Conservation (phyloP, 495 filamentous ascomycete genomes). For the Penicillium ochrochloron region DNA sequence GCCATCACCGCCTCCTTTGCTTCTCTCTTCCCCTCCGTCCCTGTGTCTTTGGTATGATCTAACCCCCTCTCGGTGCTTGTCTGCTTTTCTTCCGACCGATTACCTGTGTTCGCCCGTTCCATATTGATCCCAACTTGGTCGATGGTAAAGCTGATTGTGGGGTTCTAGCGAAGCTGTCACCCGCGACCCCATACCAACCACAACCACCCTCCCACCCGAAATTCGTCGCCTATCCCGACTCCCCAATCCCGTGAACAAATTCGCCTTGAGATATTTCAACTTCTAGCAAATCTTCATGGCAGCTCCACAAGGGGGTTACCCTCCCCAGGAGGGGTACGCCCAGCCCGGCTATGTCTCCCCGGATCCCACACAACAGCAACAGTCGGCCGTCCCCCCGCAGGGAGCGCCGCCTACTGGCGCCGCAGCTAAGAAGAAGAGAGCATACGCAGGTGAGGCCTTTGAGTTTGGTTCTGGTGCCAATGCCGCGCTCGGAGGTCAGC, state of each 20-base stretch:
- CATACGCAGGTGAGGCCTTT: conserved; percentile 92
- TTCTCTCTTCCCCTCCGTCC: conserved; percentile 18
- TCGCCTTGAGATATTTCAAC: conserved; percentile 14
- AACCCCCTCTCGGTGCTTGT: background rate
- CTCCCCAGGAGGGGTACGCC: conserved; percentile 56
- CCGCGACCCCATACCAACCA: conserved; percentile 31
- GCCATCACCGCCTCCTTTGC: conserved; percentile 37
- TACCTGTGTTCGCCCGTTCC: conserved; percentile 7
- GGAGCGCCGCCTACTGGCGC: conserved; percentile 39
- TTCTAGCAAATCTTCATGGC: conserved; percentile 47
- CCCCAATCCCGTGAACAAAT: conserved; percentile 11
- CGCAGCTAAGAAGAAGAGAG: conserved; percentile 81
- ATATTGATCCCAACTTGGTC: conserved; percentile 2
- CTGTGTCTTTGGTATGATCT: conserved; percentile 17
- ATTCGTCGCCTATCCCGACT: conserved; percentile 18
- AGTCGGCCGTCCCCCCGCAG: conserved; percentile 35
- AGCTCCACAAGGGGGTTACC: conserved; percentile 69
- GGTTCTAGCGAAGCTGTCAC: conserved; percentile 38
- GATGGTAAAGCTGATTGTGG: conserved; percentile 34
- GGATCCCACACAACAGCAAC: conserved; percentile 45
- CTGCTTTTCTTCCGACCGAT: conserved; percentile 6
- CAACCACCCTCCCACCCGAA: conserved; percentile 7
- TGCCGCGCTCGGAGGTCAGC: conserved; percentile 67
- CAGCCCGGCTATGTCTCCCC: conserved; percentile 53
- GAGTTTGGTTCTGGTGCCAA: conserved; percentile 92